Evolutionary conservation across 2,329 filamentous ascomycete genomes (phyloP).

Genomic region (Colletotrichum sp.): DNA sequence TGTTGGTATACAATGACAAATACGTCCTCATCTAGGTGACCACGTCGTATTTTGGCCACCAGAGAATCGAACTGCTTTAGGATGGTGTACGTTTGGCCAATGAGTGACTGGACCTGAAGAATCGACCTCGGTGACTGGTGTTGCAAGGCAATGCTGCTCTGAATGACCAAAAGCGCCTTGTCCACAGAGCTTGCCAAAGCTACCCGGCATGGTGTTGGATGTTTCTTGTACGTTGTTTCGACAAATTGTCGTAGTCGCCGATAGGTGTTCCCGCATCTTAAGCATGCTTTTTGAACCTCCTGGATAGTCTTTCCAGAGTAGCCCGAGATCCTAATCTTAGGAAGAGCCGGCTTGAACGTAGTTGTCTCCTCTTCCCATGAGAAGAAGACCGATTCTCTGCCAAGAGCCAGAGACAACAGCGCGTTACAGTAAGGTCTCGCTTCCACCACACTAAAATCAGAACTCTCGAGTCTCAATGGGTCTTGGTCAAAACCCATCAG

Average conservation of each 20-base stretch:
- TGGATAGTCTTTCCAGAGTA: conserved; percentile 56
- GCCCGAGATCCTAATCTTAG: conserved; percentile 58
- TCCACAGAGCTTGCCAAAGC: conserved; percentile 58
- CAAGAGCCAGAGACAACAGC: conserved; percentile 70
- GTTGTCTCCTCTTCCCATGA: conserved; percentile 57
- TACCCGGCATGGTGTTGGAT: conserved; percentile 51
- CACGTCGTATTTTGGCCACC: conserved; percentile 48
- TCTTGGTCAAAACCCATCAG: conserved; percentile 51
- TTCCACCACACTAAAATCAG: conserved; percentile 49
- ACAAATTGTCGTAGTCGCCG: conserved; percentile 53
- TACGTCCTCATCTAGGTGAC: conserved; percentile 63
- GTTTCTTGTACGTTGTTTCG: conserved; percentile 48
- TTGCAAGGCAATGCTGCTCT: conserved; percentile 52
- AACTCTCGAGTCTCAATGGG: conserved; percentile 41
- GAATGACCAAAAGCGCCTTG: conserved; percentile 52
- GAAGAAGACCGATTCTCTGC: conserved; percentile 76
- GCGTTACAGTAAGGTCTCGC: conserved; percentile 57
- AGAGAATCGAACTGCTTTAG: conserved; percentile 58
- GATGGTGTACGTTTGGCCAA: conserved; percentile 52
- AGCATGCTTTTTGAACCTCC: conserved; percentile 51
- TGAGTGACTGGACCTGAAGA: conserved; percentile 56
- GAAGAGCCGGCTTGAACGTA: conserved; percentile 56
- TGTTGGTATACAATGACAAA: conserved; percentile 67
- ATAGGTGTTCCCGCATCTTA: conserved; percentile 52
- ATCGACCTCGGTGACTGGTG: conserved; percentile 50